These are phyloP conservation scores for Tricholoma matsutake DNA, from an alignment of 768 basidiomycete genomes.

Conservation along the genomic window DNA sequence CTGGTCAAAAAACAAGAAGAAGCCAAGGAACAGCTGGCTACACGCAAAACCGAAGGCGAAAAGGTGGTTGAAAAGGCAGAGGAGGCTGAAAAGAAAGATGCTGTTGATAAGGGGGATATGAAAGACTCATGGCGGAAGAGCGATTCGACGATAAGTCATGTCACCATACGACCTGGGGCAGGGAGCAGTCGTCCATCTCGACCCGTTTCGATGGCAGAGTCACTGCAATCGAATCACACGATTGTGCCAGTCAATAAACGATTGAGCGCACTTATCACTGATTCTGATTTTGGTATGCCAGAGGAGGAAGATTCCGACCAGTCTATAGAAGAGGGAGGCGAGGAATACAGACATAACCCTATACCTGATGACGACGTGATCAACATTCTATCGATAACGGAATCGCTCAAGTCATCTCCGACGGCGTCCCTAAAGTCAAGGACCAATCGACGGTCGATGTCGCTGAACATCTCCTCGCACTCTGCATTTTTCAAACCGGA, in stretches of 20 bases:
- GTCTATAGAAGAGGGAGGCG: constrained; percentile 6
- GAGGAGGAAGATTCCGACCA: constrained; percentile 41
- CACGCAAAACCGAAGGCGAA: not conserved
- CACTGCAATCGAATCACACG: constrained; percentile 70
- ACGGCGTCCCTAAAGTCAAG: constrained; percentile 43
- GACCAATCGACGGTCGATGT: constrained; percentile 59
- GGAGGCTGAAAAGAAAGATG: constrained; percentile 4
- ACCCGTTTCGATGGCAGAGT: constrained; percentile 78
- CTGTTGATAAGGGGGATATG: constrained; percentile 33
- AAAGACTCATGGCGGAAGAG: constrained; percentile 81
- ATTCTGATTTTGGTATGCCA: constrained; percentile 62
- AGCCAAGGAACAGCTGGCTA: not conserved
- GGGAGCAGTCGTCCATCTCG: constrained; percentile 51
- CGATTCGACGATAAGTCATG: constrained; percentile 77
- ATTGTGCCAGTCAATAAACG: constrained; percentile 66
- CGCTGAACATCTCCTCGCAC: constrained; percentile 47
- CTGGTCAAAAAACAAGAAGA: not conserved
- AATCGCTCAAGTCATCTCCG: constrained; percentile 33
- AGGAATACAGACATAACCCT: not conserved
- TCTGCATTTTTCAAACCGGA: constrained; percentile 19
- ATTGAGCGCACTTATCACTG: constrained; percentile 63
- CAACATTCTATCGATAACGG: constrained; percentile 6
- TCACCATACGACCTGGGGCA: constrained; percentile 61
- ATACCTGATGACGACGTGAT: constrained; percentile 8
- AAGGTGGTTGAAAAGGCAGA: not conserved